phyloP scores from a whole-genome alignment of 805 yeast genomes.

The Candida endomychidarum region DNA sequence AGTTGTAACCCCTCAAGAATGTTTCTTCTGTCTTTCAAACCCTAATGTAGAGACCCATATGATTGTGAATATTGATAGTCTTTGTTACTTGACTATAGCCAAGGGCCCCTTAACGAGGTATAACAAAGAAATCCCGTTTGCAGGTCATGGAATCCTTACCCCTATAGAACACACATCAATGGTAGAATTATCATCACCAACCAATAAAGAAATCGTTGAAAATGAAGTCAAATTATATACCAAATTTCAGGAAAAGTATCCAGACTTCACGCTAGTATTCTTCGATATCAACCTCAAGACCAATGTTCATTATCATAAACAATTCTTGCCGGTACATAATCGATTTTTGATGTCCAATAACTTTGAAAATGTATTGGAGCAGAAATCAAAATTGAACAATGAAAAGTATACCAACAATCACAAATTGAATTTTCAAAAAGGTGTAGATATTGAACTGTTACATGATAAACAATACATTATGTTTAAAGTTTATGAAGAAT shows the following conservation, averaged over 20 bases:
- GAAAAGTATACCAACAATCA: conserved; percentile 45
- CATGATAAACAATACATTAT: conserved; percentile 34
- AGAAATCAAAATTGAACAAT: conserved; percentile 45
- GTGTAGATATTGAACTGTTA: conserved; percentile 22
- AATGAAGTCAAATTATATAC: conserved; percentile 50
- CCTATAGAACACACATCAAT: conserved; percentile 72
- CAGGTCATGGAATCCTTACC: conserved; percentile 80
- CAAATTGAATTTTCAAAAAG: conserved; percentile 40
- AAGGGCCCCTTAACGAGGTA: conserved; percentile 79
- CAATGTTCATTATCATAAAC: conserved; percentile 76
- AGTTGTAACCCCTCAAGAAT: conserved; percentile 54
- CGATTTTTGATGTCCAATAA: conserved; percentile 33
- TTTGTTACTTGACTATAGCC: conserved; percentile 70
- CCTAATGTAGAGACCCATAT: conserved; percentile 76
- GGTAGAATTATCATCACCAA: conserved; percentile 24
- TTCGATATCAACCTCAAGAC: conserved; percentile 67
- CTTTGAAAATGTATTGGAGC: conserved; percentile 48
- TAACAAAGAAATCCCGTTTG: conserved; percentile 47
- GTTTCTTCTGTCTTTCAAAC: conserved; percentile 84
- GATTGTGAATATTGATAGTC: conserved; percentile 71
- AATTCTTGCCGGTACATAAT: conserved; percentile 66
- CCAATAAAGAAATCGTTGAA: conserved; percentile 41
- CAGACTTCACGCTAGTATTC: conserved; percentile 53
- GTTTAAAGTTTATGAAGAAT: conserved; percentile 30
- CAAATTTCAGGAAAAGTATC: conserved; percentile 41